These are phyloP conservation scores for Cyclocybe cylindracea DNA, from an alignment of 768 basidiomycete species.

Conservation along the genomic window DNA sequence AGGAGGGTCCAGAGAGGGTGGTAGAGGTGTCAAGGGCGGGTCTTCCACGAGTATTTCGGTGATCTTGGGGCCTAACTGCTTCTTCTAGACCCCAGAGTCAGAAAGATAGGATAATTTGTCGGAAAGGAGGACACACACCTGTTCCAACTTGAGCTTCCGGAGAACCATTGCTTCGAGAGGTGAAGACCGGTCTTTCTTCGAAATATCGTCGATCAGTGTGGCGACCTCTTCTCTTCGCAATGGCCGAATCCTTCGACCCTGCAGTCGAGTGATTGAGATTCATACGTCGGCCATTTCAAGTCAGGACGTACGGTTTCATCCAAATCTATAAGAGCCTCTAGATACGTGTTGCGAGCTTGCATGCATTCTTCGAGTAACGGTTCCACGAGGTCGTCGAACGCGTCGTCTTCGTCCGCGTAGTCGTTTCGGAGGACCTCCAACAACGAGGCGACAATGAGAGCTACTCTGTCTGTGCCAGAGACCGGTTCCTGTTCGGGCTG, in stretches of 20 bases:
- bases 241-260: conserved; percentile 12
- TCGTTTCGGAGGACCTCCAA: conserved; percentile 7
- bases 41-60: conserved; percentile 18
- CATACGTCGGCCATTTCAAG: background rate
- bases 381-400: conserved; percentile 34
- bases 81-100: conserved; percentile 17
- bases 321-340: conserved; percentile 19
- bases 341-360: conserved; percentile 20
- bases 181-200: conserved; percentile 17
- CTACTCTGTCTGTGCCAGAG: background rate
- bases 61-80: conserved; percentile 30
- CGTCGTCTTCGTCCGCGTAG: conserved; percentile 12
- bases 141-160: conserved; percentile 49
- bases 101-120: background rate
- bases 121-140: conserved; percentile 26
- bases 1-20: conserved; percentile 22
- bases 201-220: conserved; percentile 29
- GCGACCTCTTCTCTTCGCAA: conserved; percentile 14
- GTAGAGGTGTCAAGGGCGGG: conserved; percentile 35
- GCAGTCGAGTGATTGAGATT: background rate
- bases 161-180: conserved; percentile 33
- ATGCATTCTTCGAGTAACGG: conserved; percentile 27
- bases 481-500: background rate
- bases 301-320: conserved; percentile 21
- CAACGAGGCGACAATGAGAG: conserved; percentile 7